Evolutionary conservation across 164 flowering plant species (phyloP), one percentile per base, ranked within the genome.

Genomic region (Macadamia tetraphylla): DNA sequence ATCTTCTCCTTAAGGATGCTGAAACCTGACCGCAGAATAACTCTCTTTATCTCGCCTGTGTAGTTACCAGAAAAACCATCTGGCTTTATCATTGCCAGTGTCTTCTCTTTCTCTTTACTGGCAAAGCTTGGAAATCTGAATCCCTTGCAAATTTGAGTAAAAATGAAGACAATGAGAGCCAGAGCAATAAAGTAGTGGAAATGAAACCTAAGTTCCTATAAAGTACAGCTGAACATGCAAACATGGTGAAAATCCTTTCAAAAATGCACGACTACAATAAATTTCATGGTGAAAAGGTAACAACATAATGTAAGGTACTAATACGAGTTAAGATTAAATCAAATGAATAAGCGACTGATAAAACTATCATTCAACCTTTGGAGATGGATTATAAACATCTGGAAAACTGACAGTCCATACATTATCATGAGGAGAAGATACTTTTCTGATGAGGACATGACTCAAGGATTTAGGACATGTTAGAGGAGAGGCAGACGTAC

Each of bases 51-150:
- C 59, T 35, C 59, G 32, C 83, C 87, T 7, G 83, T 78, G 71
- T 83, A 76, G 71, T 88, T 85, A 58, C 90, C 88, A 42, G 46
- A 42, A 63, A 94, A 59, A 31, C 94, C 97, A 77, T 91, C 98
- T 12, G 97, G 98, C 75, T 91, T 91, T 77, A 94, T 85, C 73
- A 91, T 87, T 12, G 88, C 98, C 60, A 94, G 63, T n/a, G 97
- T 89, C 63, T 67, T 79, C 79, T 88, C 91, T 70, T 75, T 75
- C 58, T 78, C 74, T 13, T 1, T 29, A 65, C 62, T 67, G 59
- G 70, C 83, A 62, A 67, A n/a, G 61, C 80, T 67, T 12, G 67
- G 73, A 53, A 64, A 80, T 71, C 88, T 83, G 43, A 30, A 78
- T 58, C 59, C 44, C 46, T 40, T 53, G 14, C 51, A 68, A 58